Base-by-base conservation (phyloP, 176 grass and related monocot genomes). In the Ampelocalamus luodianensis region DNA sequence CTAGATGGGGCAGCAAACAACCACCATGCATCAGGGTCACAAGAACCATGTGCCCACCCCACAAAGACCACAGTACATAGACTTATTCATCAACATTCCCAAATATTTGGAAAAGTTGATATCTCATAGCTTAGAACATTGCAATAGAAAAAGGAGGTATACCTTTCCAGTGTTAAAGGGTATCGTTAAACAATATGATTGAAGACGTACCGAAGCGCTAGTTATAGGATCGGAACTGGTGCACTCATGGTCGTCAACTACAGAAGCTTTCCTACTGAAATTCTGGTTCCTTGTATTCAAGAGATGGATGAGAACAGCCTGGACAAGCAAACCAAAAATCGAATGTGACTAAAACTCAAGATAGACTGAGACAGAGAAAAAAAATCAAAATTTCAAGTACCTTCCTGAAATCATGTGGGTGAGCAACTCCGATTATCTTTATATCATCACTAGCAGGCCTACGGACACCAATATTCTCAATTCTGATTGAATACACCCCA, bases 401-500 rank as follows among this genome's bases (percentile, higher is more conserved):
- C 93, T 90, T 90, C 38, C 65, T 89, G 80, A 92, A 95, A 90
- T 88, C 71, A 68, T 82, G 68, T 2, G 90, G 90, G 70, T 85
- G 58, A 82, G 76, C 59, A 82, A 89, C 45, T 53, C 90, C 90
- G 5, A 79, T 79, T 69, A 93, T 91, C 29, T 87, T 86, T 61
- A 93, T 71, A 87, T 90, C 93, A 85, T 91, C 84, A 71, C 71
- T 85, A 27, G 71, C n/a, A 59, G 88, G 71, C 65, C 84, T 92
- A 87, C 68, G 62, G n/a, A 91, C 71, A 71, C 88, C 81, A 46
- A 58, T 48, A 77, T 91, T 90, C 62, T 93, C 86, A 75, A 96
- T 89, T 89, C 88, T 88, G 67, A 96, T 70, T 26, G 93, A 89
- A 72, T 85, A 91, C 79, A 96, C 27, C 42, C 90, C 88, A 26